Base-by-base conservation (phyloP, 1,284 basidiomycete genomes). In the Tylopilus sp. region DNA sequence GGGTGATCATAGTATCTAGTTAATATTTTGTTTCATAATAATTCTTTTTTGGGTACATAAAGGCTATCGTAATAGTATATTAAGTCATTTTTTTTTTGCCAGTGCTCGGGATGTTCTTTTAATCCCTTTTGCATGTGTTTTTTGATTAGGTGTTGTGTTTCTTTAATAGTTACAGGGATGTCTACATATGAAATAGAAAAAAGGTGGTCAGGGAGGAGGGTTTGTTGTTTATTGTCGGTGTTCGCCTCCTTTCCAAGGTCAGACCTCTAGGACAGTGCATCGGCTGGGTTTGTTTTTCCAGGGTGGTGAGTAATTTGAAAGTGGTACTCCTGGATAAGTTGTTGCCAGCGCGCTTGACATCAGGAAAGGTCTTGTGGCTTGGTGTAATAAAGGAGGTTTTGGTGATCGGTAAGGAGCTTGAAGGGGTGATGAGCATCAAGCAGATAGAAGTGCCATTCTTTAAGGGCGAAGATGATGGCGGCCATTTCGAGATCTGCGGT, bases 201-300 rank as follows among this genome's bases (percentile, higher is more conserved):
- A 31, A 31, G 29, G 5, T 31, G 14, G 7, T 50, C 10, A 31
- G 31, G 31, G 10, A 53, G 8, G 7, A 58, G 39, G 21, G 42
- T 42, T 42, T 41, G 13, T 31, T 25, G 4, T 21, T 12, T 31
- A 19, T 59, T 34, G n/a, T 59, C 25, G 9, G 14, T 5, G 3
- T 53, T 25, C 34, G 41, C 29, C 35, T 35, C 50, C 50, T 52
- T 42, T 42, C 60, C 27, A 61, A 10, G 33, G n/a, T 66, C 58
- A 37, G 64, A 29, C 41, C 41, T 54, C 34, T 21, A 3, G 29
- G 63, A 65, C 45, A 65, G 48, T 33, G 45, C 45, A 23, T 65
- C 31, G 0, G 63, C 58, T 7, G 42, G 42, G n/a, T 60, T 60
- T n/a, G n/a, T 3, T 34, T 60, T 60, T 1, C 25, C 42, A 19